A percentile compares a stretch with the other conserved stretches of the same genome.
Conservation (phyloP, 306 rosid genomes). For the Cucurbita pepo region DNA sequence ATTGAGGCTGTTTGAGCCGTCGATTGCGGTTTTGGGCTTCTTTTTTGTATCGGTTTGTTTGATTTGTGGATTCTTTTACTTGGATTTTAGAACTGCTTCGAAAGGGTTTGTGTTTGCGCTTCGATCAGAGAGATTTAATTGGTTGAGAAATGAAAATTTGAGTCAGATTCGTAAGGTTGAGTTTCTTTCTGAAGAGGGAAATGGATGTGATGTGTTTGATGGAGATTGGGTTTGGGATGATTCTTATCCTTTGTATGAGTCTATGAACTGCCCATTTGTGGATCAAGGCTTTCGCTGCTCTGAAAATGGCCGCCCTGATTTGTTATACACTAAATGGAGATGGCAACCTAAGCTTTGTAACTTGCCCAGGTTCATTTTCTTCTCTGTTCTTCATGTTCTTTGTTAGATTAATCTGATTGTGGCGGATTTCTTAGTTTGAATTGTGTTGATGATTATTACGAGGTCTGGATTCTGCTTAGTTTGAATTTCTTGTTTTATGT, state of each 20-base stretch:
- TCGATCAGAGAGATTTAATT: slow-evolving; percentile 29
- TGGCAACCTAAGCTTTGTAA: slow-evolving; percentile 80
- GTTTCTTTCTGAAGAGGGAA: slow-evolving; percentile 37
- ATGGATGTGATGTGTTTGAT: slow-evolving; percentile 51
- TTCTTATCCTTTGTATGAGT: slow-evolving; percentile 51
- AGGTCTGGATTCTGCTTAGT: neutral
- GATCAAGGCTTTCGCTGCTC: slow-evolving; percentile 74
- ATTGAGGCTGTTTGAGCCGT: slow-evolving; percentile 40
- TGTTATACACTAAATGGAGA: slow-evolving; percentile 82
- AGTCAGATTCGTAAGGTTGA: slow-evolving; percentile 25
- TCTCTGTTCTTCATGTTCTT: neutral
- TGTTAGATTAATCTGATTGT: neutral
- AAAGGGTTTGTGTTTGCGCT: slow-evolving; percentile 25
- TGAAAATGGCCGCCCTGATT: slow-evolving; percentile 85
- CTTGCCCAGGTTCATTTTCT: slow-evolving; percentile 48
- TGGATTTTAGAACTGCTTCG: slow-evolving; percentile 30
- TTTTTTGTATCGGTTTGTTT: slow-evolving; percentile 28
- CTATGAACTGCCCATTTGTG: slow-evolving; percentile 47
- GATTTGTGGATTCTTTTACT: slow-evolving; percentile 37
- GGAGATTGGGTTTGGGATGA: slow-evolving; percentile 95
- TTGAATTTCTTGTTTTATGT: neutral
- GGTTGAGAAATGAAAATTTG: slow-evolving; percentile 33
- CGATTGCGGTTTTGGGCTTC: slow-evolving; percentile 52
- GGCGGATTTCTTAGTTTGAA: neutral
- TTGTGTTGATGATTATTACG: neutral